phyloP scores from a whole-genome alignment of 1,284 basidiomycete species.

The Naganishia cerealis region DNA sequence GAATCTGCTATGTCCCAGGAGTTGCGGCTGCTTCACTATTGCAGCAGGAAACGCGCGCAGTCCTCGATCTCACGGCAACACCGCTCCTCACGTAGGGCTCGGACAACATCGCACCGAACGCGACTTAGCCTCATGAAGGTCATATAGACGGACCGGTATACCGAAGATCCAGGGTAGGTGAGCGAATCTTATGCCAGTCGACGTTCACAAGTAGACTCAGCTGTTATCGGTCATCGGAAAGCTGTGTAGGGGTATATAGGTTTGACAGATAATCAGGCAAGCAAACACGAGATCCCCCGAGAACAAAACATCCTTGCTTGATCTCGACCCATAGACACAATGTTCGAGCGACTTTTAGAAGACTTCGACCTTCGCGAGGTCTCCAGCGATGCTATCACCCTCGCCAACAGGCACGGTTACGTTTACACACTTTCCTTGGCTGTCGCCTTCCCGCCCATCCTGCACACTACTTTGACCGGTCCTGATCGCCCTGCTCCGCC shows the following conservation, averaged over 20 bases:
- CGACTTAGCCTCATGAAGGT: background rate
- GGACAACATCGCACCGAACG: no score
- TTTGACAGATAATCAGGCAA: background rate
- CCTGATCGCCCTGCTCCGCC: slow-evolving; percentile 51
- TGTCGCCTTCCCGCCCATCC: slow-evolving; percentile 41
- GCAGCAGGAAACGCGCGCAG: no score
- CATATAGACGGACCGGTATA: background rate
- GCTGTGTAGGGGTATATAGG: background rate
- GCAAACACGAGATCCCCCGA: background rate
- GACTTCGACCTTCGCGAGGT: slow-evolving; percentile 28
- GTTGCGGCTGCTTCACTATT: no score
- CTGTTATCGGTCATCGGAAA: background rate
- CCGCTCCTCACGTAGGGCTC: no score
- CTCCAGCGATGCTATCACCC: slow-evolving; percentile 28
- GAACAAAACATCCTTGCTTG: background rate
- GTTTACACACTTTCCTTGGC: slow-evolving; percentile 48
- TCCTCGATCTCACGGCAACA: no score
- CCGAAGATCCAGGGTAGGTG: background rate
- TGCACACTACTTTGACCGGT: slow-evolving; percentile 48
- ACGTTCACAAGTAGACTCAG: background rate
- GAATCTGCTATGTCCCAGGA: no score
- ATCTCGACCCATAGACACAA: background rate
- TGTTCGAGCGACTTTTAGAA: slow-evolving; percentile 33
- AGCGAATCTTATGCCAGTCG: background rate
- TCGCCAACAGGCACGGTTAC: slow-evolving; percentile 43